phyloP scores from a whole-genome alignment of 208 protist genomes.

The Leishmania lainsoni region DNA sequence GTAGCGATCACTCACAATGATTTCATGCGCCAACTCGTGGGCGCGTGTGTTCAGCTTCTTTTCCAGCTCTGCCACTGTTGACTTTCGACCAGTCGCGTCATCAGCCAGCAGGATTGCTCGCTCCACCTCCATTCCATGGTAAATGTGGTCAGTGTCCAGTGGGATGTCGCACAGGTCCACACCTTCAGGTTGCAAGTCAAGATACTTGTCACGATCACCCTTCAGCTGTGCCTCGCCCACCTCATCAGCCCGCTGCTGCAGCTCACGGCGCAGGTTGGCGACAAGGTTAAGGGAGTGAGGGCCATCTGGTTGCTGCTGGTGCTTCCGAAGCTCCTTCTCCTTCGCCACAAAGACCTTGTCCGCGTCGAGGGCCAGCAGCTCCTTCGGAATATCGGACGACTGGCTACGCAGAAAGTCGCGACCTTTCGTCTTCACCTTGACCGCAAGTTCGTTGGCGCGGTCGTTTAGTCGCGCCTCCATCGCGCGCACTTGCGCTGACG shows the following conservation, averaged over 20 bases:
- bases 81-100: conserved; percentile 13
- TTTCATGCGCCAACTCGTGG: conserved; percentile 42
- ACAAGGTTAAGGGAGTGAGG: conserved; percentile 30
- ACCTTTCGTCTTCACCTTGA: conserved; percentile 39
- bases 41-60: conserved; percentile 56
- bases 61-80: conserved; percentile 39
- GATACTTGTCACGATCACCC: conserved; percentile 55
- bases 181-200: conserved; percentile 50
- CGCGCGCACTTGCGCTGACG: conserved; percentile 38
- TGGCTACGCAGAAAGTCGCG: conserved; percentile 56
- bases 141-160: conserved; percentile 56
- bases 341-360: conserved; percentile 46
- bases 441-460: conserved; percentile 62
- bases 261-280: conserved; percentile 36
- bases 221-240: conserved; percentile 51
- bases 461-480: conserved; percentile 64
- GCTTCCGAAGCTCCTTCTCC: conserved; percentile 50
- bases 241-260: conserved; percentile 55
- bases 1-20: conserved; percentile 41
- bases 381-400: conserved; percentile 56
- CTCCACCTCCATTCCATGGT: conserved; percentile 54
- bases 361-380: conserved; percentile 48
- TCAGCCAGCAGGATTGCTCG: conserved; percentile 63
- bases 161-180: conserved; percentile 64
- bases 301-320: conserved; percentile 28